phyloP scores from a whole-genome alignment of 2,329 filamentous ascomycete species.

The Sporothrix pallida region DNA sequence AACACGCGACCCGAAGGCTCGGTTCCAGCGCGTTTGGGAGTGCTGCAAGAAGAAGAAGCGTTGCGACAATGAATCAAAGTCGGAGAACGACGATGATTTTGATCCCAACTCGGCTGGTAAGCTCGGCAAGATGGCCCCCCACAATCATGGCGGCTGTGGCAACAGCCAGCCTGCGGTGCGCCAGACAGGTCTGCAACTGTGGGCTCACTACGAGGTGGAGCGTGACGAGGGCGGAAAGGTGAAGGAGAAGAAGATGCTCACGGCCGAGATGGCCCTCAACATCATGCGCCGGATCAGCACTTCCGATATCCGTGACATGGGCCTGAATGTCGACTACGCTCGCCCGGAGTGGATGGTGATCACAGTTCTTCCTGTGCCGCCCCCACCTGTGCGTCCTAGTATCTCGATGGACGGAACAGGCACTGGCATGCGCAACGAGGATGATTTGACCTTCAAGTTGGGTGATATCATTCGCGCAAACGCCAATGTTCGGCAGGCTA shows the following conservation, averaged over 20 bases:
- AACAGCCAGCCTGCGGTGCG: constrained; percentile 88
- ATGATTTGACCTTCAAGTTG: constrained; percentile 99
- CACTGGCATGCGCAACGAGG: constrained; percentile 91
- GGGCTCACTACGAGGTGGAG: constrained; percentile 75
- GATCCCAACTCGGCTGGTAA: constrained; percentile 60
- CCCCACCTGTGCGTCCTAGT: constrained; percentile 92
- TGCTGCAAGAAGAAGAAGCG: constrained; percentile 86
- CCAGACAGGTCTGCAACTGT: constrained; percentile 83
- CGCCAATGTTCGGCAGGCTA: constrained; percentile 88
- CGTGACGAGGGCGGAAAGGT: constrained; percentile 75
- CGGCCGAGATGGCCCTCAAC: constrained; percentile 80
- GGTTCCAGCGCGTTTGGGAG: constrained; percentile 91
- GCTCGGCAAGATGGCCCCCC: constrained; percentile 55
- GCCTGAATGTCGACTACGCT: constrained; percentile 91
- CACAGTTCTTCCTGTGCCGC: constrained; percentile 91
- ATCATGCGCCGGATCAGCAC: constrained; percentile 86
- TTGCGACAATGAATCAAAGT: constrained; percentile 77
- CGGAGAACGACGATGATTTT: constrained; percentile 68
- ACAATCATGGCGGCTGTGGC: constrained; percentile 86
- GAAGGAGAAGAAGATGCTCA: constrained; percentile 81
- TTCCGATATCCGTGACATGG: constrained; percentile 82
- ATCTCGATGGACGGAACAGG: constrained; percentile 96
- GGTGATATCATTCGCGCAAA: constrained; percentile 98
- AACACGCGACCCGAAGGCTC: constrained; percentile 88
- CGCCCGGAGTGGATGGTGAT: constrained; percentile 98